Evolutionary conservation across 176 grass and related monocot species (phyloP), one percentile per base, ranked within the genome.

Genomic region (Carex scoparia): DNA sequence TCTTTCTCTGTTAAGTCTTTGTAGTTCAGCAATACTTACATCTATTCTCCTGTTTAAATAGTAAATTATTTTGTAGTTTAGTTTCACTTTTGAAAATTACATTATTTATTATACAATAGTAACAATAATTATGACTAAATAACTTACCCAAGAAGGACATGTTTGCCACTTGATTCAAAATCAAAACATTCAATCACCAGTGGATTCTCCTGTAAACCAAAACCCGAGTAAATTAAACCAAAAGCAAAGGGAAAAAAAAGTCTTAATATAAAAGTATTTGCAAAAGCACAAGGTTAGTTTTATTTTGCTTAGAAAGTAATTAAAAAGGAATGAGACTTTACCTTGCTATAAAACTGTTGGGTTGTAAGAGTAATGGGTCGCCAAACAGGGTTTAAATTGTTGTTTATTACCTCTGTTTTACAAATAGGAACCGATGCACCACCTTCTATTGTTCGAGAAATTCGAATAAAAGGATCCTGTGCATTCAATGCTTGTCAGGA

Each of bases 271-370:
- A 19, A 44, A 78, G 19, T 32, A 57, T 27, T 78, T 78, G 55
- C 6, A 55, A 10, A 3, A 77, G 4, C 69, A 49, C 23, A 49
- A 54, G 7, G 49, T 7, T 77, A 63, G 53, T 54, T 0, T 48
- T 73, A 56, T 77, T 70, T 56, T 54, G 27, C 16, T 56, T 77
- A 85, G 59, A 63, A 65, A 61, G 32, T 58, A 27, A 46, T 58
- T 82, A 2, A 54, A 19, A 19, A 69, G 32, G 46, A 82, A 84
- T 42, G 16, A 79, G 3, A 38, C 83, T 87, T 86, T 95, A 81
- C 96, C 96, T 95, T 99, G 93, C 91, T 99, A 85, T 75, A 86
- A 84, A 89, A 99, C 38, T 99, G 96, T 79, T 99, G 96, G 37
- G 87, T 84, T n/a, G 91, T 94, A 55, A 99, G 74, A 28, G 67